Percentiles rank a stretch among this genome's conserved stretches.
Evolutionary conservation across 305 asterid genomes (phyloP).

Genomic region (Nicotiana rustica): DNA sequence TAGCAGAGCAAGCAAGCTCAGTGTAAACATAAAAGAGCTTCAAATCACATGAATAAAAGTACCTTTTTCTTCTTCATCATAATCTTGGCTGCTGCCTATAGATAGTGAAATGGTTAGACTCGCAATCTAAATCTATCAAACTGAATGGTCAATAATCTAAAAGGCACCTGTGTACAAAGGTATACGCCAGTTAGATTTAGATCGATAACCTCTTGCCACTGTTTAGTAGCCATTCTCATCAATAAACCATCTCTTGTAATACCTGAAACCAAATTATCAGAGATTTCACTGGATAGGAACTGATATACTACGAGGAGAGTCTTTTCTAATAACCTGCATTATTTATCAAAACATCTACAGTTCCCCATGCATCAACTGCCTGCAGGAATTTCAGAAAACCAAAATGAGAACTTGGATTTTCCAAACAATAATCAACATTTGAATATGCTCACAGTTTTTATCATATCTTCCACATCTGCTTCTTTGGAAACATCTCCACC

Average conservation of each 20-base stretch:
- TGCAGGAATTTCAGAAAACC: constrained; percentile 50
- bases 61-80: constrained; percentile 99
- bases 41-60: constrained; percentile 25
- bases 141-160: constrained; percentile 27
- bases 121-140: constrained; percentile 30
- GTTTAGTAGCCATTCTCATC: constrained; percentile 94
- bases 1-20: neutral
- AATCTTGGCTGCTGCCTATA: constrained; percentile 92
- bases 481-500: constrained; percentile 99
- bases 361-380: constrained; percentile 96
- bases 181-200: constrained; percentile 95
- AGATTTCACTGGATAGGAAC: neutral
- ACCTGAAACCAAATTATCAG: constrained; percentile 54
- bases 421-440: constrained; percentile 34
- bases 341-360: constrained; percentile 81
- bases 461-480: constrained; percentile 88
- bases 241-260: constrained; percentile 93
- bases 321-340: constrained; percentile 70
- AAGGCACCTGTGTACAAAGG: constrained; percentile 85
- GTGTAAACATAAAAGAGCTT: neutral
- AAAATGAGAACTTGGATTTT: constrained; percentile 37
- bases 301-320: neutral
- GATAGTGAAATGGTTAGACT: constrained; percentile 41
- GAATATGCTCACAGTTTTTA: constrained; percentile 70
- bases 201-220: constrained; percentile 97